Evolutionary conservation across 129 eudicot genomes (phyloP).

Genomic region (Arctium minus): DNA sequence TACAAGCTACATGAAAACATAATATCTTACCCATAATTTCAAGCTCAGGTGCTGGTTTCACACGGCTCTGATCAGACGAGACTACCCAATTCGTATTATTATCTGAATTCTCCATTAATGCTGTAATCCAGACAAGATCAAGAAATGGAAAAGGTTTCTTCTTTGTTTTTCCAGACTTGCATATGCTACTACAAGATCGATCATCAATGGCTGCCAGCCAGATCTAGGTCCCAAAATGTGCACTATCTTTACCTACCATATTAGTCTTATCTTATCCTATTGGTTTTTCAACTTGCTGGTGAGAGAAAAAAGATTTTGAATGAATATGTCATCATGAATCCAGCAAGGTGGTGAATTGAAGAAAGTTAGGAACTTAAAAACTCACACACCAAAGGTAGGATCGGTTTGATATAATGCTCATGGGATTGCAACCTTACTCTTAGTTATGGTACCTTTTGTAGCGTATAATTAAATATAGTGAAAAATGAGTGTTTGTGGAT

Average conservation of each 20-base stretch:
- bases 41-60: slow-evolving; percentile 13
- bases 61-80: not conserved
- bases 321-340: not conserved
- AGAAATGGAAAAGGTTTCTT: not conserved
- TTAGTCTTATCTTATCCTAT: not conserved
- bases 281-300: slow-evolving; percentile 11
- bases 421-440: slow-evolving; percentile 4
- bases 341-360: slow-evolving; percentile 15
- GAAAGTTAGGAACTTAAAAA: slow-evolving; percentile 25
- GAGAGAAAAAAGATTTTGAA: slow-evolving; percentile 2
- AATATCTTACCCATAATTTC: slow-evolving; percentile 17
- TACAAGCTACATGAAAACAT: not conserved
- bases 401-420: slow-evolving; percentile 6
- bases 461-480: not conserved
- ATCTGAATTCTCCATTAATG: slow-evolving; percentile 6
- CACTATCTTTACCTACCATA: slow-evolving; percentile 7
- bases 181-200: not conserved
- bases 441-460: slow-evolving; percentile 8
- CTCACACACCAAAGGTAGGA: slow-evolving; percentile 1
- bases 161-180: not conserved
- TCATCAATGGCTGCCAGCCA: not conserved
- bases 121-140: not conserved
- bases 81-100: not conserved
- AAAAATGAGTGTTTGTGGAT: slow-evolving; percentile 16
- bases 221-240: not conserved